These are phyloP conservation scores for Elaeis guineensis DNA, from an alignment of 176 grass and related monocot genomes.

Conservation along the genomic window DNA sequence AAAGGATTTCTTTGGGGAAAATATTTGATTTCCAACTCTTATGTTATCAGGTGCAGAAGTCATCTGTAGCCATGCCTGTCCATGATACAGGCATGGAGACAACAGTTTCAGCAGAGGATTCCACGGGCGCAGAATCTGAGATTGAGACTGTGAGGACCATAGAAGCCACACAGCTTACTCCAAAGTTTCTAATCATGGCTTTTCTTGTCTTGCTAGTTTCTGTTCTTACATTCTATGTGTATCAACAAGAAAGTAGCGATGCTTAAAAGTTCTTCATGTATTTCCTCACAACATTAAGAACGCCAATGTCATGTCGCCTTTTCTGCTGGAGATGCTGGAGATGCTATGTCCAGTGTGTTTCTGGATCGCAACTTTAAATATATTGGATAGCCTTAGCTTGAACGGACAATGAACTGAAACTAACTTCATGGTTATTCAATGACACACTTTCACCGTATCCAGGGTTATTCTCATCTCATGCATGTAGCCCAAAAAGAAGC, in stretches of 20 bases:
- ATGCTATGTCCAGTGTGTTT: too few species aligned
- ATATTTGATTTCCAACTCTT: constrained; percentile 9
- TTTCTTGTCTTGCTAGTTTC: constrained; percentile 33
- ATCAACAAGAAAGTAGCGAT: constrained; percentile 16
- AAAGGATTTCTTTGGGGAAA: neutral
- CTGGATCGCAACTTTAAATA: too few species aligned
- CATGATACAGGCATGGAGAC: constrained; percentile 15
- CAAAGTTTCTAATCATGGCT: constrained; percentile 40
- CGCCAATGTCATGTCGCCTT: too few species aligned
- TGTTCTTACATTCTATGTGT: constrained; percentile 18
- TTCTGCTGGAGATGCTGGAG: too few species aligned
- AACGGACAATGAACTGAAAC: too few species aligned
- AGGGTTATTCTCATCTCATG: too few species aligned
- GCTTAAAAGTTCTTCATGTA: neutral
- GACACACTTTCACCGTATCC: too few species aligned
- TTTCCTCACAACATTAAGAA: too few species aligned
- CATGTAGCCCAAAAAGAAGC: too few species aligned
- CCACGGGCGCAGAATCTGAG: constrained; percentile 21
- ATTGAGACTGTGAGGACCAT: constrained; percentile 38
- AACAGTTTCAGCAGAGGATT: constrained; percentile 15
- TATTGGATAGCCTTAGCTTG: too few species aligned
- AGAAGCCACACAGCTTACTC: constrained; percentile 26
- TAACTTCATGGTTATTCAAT: too few species aligned
- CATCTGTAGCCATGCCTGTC: constrained; percentile 4
- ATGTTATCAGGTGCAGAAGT: constrained; percentile 35